These are phyloP conservation scores for Trichoderma orchidacearum DNA, from an alignment of 495 filamentous ascomycete genomes.

Conservation along the genomic window DNA sequence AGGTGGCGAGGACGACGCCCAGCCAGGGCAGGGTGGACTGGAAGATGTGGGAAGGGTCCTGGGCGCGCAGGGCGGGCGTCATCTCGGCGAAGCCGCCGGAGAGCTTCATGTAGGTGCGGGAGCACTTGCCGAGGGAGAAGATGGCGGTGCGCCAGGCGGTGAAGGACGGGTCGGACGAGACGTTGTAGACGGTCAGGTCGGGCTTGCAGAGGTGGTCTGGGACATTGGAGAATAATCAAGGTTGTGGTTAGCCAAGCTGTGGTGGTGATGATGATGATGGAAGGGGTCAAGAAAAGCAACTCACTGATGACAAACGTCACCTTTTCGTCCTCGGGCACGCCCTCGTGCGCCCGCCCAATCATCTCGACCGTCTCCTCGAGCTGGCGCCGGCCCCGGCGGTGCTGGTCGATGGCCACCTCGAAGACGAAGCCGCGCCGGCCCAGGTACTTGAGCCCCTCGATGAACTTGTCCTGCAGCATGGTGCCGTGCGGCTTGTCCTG, in stretches of 20 bases:
- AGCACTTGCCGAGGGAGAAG: constrained; percentile 43
- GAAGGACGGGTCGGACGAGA: constrained; percentile 41
- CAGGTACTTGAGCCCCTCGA: constrained; percentile 56
- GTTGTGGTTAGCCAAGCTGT: not conserved
- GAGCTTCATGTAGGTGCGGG: constrained; percentile 71
- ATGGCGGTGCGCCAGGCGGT: constrained; percentile 40
- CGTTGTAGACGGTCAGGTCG: constrained; percentile 41
- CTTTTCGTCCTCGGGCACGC: constrained; percentile 40
- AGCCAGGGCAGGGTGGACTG: constrained; percentile 47
- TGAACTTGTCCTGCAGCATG: constrained; percentile 45
- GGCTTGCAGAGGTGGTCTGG: constrained; percentile 84
- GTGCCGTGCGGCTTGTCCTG: constrained; percentile 58
- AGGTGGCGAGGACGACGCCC: constrained; percentile 48
- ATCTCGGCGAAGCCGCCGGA: constrained; percentile 71
- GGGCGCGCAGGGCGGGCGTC: constrained; percentile 24
- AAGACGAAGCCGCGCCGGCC: constrained; percentile 51
- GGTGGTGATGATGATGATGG: not conserved
- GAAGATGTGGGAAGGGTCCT: constrained; percentile 31
- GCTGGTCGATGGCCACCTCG: constrained; percentile 70
- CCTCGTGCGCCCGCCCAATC: constrained; percentile 49
- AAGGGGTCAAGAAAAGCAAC: constrained; percentile 12
- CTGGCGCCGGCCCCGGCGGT: constrained; percentile 53
- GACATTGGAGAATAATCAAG: not conserved
- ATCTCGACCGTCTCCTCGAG: constrained; percentile 59
- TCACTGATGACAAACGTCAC: constrained; percentile 58